Evolutionary conservation across 2,329 filamentous ascomycete genomes (phyloP).

Genomic region (Phaeoacremonium minimum): DNA sequence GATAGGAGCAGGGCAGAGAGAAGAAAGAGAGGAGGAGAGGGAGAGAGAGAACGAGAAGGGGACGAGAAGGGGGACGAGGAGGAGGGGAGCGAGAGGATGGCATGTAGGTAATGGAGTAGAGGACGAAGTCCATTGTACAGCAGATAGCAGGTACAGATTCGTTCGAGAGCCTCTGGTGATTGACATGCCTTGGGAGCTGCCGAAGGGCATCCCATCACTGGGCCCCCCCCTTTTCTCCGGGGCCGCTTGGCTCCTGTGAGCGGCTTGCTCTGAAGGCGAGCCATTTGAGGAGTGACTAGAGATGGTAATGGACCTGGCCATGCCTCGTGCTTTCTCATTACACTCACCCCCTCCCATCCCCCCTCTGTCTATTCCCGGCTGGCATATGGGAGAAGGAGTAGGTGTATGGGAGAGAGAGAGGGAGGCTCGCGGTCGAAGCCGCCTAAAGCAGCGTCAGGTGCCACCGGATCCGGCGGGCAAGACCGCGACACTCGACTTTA

Average conservation of each 20-base stretch:
- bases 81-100: not conserved
- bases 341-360: not conserved
- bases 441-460: constrained; percentile 3
- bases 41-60: not conserved
- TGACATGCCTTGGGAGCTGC: not conserved
- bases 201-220: not conserved
- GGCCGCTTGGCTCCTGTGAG: not conserved
- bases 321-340: not conserved
- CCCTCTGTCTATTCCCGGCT: not conserved
- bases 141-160: not conserved
- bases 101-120: not conserved
- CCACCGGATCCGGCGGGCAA: constrained; percentile 2
- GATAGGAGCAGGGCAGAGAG: constrained; percentile 1
- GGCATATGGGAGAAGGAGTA: not conserved
- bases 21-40: not conserved
- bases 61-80: not conserved
- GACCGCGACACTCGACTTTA: constrained; percentile 4
- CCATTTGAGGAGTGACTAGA: not conserved
- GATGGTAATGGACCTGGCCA: not conserved
- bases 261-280: not conserved
- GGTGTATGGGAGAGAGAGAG: not conserved
- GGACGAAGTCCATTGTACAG: not conserved
- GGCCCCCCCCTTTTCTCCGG: not conserved
- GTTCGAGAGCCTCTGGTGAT: not conserved
- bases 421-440: constrained; percentile 1